Evolutionary conservation across 805 yeast genomes (phyloP), one percentile per base, ranked within the genome.

Genomic region (Lachancea thermotolerans): DNA sequence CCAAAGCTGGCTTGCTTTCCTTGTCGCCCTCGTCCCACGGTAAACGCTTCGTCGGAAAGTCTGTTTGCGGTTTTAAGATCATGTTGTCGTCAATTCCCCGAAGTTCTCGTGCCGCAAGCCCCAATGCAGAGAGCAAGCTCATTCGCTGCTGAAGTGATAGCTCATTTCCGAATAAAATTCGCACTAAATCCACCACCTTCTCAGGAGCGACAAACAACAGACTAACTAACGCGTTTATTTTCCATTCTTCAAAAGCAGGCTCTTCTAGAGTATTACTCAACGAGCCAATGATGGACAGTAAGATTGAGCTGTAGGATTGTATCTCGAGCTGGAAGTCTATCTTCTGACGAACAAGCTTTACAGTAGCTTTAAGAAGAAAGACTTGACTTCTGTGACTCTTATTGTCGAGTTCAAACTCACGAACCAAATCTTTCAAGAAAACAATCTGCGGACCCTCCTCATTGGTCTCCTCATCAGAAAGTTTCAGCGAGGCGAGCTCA

Each of bases 71-170:
- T 40, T 74, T 70, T 10, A 66, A 60, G 2, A 72, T 60, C n/a
- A 71, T 71, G 0, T 59, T 69, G 58, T 82, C 91, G 4, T 73
- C 70, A 28, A 70, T 60, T 0, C 89, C 91, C 37, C 83, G 68
- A 9, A 89, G 68, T 50, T 85, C 88, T 48, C 95, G 65, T 0
- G 89, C 87, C 2, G 85, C 77, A 18, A 89, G 65, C 0, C 90
- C 82, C 10, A 87, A 58, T 0, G 85, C 67, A 4, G 90, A 77
- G 15, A 93, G 62, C 8, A 90, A 69, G 27, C 77, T 66, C 65
- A 90, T 70, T 39, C 98, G 65, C 48, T 82, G 90, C 49, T 85
- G 93, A 15, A 93, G 60, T 0, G 95, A 87, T 49, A 83, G 78
- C 56, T 91, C 99, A 0, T 90, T 89, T 0, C 74, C 70, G 31